Conservation (phyloP, 371 early-diverging fungal species). For the Funneliformis caledonium region DNA sequence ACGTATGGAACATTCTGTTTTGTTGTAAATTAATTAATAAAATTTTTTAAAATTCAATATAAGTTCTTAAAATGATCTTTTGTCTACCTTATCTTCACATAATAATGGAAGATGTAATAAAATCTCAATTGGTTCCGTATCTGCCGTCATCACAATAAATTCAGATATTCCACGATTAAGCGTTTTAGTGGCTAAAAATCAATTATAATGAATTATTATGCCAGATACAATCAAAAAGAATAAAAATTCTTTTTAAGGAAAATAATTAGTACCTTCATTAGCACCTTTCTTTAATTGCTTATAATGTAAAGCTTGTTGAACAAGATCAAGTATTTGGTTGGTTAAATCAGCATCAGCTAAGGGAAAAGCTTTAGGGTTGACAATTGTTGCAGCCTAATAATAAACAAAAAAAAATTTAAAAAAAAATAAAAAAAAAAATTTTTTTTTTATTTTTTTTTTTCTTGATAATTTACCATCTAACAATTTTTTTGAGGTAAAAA, state of each 20-base stretch:
- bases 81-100: slow-evolving; percentile 94
- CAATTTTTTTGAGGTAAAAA: background rate
- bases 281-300: slow-evolving; percentile 99
- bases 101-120: slow-evolving; percentile 95
- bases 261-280: slow-evolving; percentile 79
- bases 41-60: background rate
- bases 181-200: slow-evolving; percentile 89
- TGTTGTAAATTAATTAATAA: slow-evolving; percentile 32
- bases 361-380: slow-evolving; percentile 88
- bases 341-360: slow-evolving; percentile 91
- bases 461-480: background rate
- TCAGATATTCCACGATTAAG: slow-evolving; percentile 99
- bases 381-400: background rate
- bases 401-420: background rate
- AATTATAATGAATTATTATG: background rate
- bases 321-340: slow-evolving; percentile 93
- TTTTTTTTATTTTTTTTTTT: background rate
- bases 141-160: slow-evolving; percentile 98
- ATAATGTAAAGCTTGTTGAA: slow-evolving; percentile 97
- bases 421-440: background rate
- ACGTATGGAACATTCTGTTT: slow-evolving; percentile 98
- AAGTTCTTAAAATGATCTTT: background rate
- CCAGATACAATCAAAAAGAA: background rate
- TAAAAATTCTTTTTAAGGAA: background rate
- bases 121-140: slow-evolving; percentile 98